phyloP scores from a whole-genome alignment of 768 basidiomycete genomes.

The Leccinum obscurum region DNA sequence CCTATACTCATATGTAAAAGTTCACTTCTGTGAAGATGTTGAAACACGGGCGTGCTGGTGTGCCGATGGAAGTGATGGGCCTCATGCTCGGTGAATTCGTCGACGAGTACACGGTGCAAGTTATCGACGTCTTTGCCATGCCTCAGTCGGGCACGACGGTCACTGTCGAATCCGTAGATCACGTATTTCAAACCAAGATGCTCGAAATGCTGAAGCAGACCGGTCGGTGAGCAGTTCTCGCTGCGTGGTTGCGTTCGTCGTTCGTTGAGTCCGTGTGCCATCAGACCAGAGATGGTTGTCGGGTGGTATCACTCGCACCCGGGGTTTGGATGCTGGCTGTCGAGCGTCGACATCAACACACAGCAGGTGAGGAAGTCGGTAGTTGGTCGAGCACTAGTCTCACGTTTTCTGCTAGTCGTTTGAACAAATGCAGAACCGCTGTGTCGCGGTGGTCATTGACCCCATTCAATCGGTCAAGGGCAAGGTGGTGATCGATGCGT shows the following conservation, averaged over 20 bases:
- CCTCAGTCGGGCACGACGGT: conserved; percentile 97
- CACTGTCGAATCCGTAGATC: conserved; percentile 96
- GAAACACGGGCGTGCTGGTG: conserved; percentile 97
- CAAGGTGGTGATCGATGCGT: conserved; percentile 99
- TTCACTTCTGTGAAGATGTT: conserved; percentile 72
- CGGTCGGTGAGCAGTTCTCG: conserved; percentile 64
- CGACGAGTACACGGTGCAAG: conserved; percentile 94
- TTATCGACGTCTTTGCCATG: conserved; percentile 98
- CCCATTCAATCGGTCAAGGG: conserved; percentile 99
- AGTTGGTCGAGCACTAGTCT: conserved; percentile 10
- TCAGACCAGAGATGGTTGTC: conserved; percentile 93
- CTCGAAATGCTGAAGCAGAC: conserved; percentile 99
- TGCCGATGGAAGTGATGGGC: conserved; percentile 99
- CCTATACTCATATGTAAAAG: background rate
- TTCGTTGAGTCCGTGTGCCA: conserved; percentile 7
- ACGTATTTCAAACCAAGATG: conserved; percentile 99
- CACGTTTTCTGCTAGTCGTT: conserved; percentile 67
- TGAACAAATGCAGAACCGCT: conserved; percentile 88
- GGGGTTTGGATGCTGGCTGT: conserved; percentile 99
- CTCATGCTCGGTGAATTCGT: conserved; percentile 98
- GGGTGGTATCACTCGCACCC: conserved; percentile 99
- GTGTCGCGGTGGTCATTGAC: conserved; percentile 96
- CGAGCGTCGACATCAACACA: conserved; percentile 98
- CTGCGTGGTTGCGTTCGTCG: background rate
- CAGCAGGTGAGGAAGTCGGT: conserved; percentile 66